A percentile compares a stretch with the other conserved stretches of the same genome.
Evolutionary conservation across 1,139 yeast species (phyloP).

Genomic region (Sugiyamaella neomexicana): DNA sequence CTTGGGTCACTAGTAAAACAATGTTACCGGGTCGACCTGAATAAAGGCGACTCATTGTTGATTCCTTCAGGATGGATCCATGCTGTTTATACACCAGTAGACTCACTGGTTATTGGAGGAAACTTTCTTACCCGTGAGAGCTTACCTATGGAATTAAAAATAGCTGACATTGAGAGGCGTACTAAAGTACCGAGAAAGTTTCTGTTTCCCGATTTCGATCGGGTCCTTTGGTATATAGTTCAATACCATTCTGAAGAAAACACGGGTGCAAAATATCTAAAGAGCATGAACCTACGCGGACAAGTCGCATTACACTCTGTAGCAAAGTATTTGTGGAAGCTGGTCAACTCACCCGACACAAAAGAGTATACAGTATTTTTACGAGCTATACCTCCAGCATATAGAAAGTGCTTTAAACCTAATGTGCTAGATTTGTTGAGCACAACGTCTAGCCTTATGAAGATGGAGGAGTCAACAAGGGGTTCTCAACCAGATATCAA

Average conservation of each 20-base stretch:
- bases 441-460: background rate
- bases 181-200: conserved; percentile 77
- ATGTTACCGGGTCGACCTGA: conserved; percentile 62
- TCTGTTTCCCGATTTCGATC: conserved; percentile 74
- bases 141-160: conserved; percentile 59
- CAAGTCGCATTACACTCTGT: background rate
- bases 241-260: conserved; percentile 14
- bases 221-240: conserved; percentile 64
- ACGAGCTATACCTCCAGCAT: conserved; percentile 10
- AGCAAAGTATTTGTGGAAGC: background rate
- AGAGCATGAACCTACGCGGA: background rate
- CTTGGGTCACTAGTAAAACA: conserved; percentile 54
- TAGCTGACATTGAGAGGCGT: conserved; percentile 59
- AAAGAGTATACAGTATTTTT: conserved; percentile 5
- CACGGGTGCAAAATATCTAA: background rate
- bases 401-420: background rate
- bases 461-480: background rate
- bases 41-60: conserved; percentile 71
- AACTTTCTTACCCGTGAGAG: conserved; percentile 71
- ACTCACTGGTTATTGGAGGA: conserved; percentile 84
- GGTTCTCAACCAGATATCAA: background rate
- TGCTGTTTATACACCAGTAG: conserved; percentile 80
- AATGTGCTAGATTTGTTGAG: no score
- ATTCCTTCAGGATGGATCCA: conserved; percentile 96
- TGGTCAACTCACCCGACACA: background rate